A percentile compares a stretch with the other conserved stretches of the same genome.
phyloP scores from a whole-genome alignment of 805 yeast species.

The Saturnispora besseyi region DNA sequence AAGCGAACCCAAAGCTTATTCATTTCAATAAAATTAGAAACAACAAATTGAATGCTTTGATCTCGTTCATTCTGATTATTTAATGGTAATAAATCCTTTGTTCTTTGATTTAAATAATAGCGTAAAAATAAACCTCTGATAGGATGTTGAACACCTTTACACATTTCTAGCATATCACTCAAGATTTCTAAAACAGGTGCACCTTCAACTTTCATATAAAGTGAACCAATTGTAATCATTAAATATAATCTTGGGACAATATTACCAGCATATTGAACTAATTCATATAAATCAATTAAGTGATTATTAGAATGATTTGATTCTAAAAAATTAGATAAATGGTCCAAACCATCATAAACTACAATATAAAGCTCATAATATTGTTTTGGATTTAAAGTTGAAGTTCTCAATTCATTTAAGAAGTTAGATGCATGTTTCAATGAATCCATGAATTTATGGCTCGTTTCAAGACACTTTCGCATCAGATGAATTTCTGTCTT shows the following conservation, averaged over 20 bases:
- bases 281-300: conserved; percentile 82
- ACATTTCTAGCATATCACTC: conserved; percentile 97
- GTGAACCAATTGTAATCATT: conserved; percentile 93
- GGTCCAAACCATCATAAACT: conserved; percentile 72
- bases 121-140: conserved; percentile 84
- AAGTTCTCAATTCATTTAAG: conserved; percentile 72
- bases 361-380: conserved; percentile 86
- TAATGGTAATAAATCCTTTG: conserved; percentile 45
- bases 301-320: conserved; percentile 63
- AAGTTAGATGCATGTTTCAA: conserved; percentile 78
- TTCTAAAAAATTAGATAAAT: conserved; percentile 53
- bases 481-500: conserved; percentile 64
- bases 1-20: conserved; percentile 95
- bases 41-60: conserved; percentile 69
- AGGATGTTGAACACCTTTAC: conserved; percentile 94
- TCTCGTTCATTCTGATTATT: conserved; percentile 32
- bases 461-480: conserved; percentile 61
- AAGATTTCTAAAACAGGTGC: conserved; percentile 79
- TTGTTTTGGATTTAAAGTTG: conserved; percentile 72
- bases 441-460: conserved; percentile 74
- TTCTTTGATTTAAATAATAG: conserved; percentile 79
- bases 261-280: conserved; percentile 93
- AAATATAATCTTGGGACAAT: conserved; percentile 85
- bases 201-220: conserved; percentile 67
- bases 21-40: conserved; percentile 91